These are phyloP conservation scores for Vicia sativa DNA, from an alignment of 306 rosid genomes.

Conservation along the genomic window DNA sequence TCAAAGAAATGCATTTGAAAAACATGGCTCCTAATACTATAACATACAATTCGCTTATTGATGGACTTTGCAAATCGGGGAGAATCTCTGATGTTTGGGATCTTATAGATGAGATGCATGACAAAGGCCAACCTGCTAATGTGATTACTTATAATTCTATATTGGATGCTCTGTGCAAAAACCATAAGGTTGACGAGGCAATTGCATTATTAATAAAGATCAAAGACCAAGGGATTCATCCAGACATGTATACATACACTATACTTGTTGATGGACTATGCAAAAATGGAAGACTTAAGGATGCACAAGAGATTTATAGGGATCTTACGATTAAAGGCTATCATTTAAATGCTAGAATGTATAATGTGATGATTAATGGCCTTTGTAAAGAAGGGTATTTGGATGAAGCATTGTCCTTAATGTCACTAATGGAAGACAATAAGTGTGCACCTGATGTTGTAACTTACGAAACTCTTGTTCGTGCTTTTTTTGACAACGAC, in stretches of 20 bases:
- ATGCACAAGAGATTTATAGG: background rate
- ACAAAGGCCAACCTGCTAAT: background rate
- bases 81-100: background rate
- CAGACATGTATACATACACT: background rate
- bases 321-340: background rate
- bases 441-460: too few species aligned
- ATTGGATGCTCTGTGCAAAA: background rate
- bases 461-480: too few species aligned
- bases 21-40: background rate
- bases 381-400: background rate
- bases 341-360: background rate
- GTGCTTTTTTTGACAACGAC: too few species aligned
- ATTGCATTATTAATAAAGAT: background rate
- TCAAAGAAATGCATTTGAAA: conserved; percentile 17
- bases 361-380: background rate
- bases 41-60: conserved; percentile 15
- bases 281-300: background rate
- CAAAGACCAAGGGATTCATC: background rate
- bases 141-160: background rate
- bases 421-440: too few species aligned
- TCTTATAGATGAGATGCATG: background rate
- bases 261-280: background rate
- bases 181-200: background rate
- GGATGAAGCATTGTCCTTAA: background rate
- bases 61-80: conserved; percentile 12